Percentiles rank a stretch among this genome's conserved stretches.
Evolutionary conservation across 257 asterid species (phyloP).

Genomic region (Mitragyna speciosa): DNA sequence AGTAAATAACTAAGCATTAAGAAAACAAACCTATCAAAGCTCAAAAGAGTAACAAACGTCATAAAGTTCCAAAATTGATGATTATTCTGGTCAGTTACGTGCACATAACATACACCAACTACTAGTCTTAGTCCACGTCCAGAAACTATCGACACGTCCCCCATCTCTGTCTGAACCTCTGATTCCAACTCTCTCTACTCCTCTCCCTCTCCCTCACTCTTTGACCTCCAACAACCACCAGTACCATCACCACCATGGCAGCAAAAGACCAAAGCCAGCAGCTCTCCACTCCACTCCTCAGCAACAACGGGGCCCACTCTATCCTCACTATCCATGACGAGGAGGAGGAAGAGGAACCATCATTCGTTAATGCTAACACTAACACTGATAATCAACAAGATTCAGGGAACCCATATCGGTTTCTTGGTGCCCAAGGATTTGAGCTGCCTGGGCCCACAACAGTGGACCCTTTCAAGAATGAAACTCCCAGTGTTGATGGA

Average conservation of each 20-base stretch:
- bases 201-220: slow-evolving; percentile 9
- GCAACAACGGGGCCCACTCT: slow-evolving; percentile 36
- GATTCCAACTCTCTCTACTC: background rate
- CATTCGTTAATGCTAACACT: too few species aligned
- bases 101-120: too few species aligned
- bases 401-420: slow-evolving; percentile 46
- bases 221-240: background rate
- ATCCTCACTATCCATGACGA: slow-evolving; percentile 50
- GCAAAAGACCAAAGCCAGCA: slow-evolving; percentile 39
- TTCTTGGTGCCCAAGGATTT: slow-evolving; percentile 62
- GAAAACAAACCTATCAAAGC: background rate
- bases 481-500: slow-evolving; percentile 67
- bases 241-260: slow-evolving; percentile 13
- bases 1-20: too few species aligned
- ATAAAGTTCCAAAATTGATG: too few species aligned
- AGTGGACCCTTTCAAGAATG: slow-evolving; percentile 76
- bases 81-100: too few species aligned
- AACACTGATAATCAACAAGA: background rate
- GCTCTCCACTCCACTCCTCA: slow-evolving; percentile 54
- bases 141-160: slow-evolving; percentile 9
- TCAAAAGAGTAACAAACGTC: background rate
- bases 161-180: slow-evolving; percentile 14
- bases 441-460: slow-evolving; percentile 65
- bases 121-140: too few species aligned
- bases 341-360: slow-evolving; percentile 1